A percentile compares a stretch with the other conserved stretches of the same genome.
These are phyloP conservation scores for Daldinia concentrica DNA, from an alignment of 495 filamentous ascomycete genomes.

Conservation along the genomic window DNA sequence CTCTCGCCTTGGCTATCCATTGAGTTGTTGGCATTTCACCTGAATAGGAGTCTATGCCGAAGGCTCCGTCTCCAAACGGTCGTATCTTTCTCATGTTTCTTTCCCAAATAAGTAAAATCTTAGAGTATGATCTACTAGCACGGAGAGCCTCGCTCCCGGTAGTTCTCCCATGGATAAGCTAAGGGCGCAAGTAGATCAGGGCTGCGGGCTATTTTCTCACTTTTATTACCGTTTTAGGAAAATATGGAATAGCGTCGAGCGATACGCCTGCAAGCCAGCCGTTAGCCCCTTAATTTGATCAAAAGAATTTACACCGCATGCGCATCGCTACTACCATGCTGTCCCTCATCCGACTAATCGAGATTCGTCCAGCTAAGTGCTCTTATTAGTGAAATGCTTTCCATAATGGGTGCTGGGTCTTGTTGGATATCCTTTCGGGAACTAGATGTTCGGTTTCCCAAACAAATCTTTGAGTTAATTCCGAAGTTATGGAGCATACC, in stretches of 20 bases:
- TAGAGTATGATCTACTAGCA: not conserved
- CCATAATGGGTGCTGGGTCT: not conserved
- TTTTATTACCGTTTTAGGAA: not conserved
- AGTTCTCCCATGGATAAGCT: not conserved
- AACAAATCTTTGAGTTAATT: not conserved
- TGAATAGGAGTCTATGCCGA: not conserved
- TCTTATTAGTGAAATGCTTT: not conserved
- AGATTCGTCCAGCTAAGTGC: not conserved
- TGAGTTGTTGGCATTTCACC: not conserved
- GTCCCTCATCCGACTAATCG: not conserved
- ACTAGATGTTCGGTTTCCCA: not conserved
- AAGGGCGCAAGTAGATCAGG: not conserved
- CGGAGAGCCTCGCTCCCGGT: not conserved
- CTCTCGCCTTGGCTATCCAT: not conserved
- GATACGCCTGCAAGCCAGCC: not conserved
- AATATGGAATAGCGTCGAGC: not conserved
- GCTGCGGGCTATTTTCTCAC: not conserved
- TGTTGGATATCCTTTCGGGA: not conserved
- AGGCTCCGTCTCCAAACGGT: not conserved
- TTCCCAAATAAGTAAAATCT: not conserved
- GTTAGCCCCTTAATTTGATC: not conserved
- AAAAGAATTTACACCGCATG: not conserved
- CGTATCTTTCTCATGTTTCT: not conserved
- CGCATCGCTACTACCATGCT: not conserved
- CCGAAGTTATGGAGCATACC: not conserved